Base-by-base conservation (phyloP, 2,329 filamentous ascomycete genomes). In the Aspergillus japonicus region DNA sequence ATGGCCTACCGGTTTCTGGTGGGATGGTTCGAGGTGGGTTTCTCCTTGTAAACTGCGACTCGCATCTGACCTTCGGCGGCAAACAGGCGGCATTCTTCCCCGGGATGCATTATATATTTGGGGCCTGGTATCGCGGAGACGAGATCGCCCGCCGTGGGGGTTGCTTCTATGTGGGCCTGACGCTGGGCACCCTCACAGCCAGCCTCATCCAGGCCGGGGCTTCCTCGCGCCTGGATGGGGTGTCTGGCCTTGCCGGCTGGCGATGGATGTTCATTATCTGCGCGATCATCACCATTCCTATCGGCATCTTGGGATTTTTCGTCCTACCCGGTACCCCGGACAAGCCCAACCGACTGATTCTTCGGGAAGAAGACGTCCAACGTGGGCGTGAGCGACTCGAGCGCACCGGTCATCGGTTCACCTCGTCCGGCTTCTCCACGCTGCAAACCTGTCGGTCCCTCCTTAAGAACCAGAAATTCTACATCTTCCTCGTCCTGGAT, bases 261-360 rank as follows among this genome's bases (percentile, higher is more conserved):
- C 71, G 81, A n/a, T 86, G 83, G 83, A 82, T 85, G 74, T 85
- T 84, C 64, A 81, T 84, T 50, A 82, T 84, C 66, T 78, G 77
- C 54, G 74, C 81, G 3, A 59, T 85, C 5, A 82, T 86, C 59
- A 86, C 84, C 1, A 81, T 86, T 12, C 82, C 83, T 0, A 71
- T 85, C 4, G 82, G 80, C 0, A 72, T 85, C 4, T 63, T 82
- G 0, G 83, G 83, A 0, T 80, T 78, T 49, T 77, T 84, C 29
- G 68, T 85, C 5, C 75, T 84, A 11, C 83, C 83, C 0, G 83
- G 83, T 1, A 83, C 80, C 0, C 78, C 73, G 26, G 79, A 82
- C 39, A 79, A 75, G 56, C 82, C 83, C 0, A 85, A 84, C 63
- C 75, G 69, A 19, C 68, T 79, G 7, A 69, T 85, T 6, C 66